Evolutionary conservation across 441 rosid species (phyloP).

Genomic region (Gossypium laxum): DNA sequence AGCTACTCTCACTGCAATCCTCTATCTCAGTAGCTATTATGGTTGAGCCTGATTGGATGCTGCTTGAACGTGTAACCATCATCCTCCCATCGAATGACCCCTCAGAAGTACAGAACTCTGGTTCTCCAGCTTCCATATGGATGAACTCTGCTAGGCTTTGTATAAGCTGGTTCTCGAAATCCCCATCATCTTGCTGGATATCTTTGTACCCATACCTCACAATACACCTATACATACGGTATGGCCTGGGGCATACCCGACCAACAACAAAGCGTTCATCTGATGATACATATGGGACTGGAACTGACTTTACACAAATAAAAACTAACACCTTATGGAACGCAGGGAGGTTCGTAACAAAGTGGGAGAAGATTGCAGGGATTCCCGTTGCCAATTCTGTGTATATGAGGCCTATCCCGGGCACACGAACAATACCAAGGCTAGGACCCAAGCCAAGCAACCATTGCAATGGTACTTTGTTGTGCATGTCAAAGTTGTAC

Average conservation of each 20-base stretch:
- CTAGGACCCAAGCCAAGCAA: constrained; percentile 81
- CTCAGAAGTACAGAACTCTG: constrained; percentile 43
- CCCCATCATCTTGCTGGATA: constrained; percentile 60
- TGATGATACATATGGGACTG: constrained; percentile 67
- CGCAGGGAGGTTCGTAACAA: constrained; percentile 84
- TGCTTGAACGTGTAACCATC: constrained; percentile 73
- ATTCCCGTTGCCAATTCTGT: constrained; percentile 82
- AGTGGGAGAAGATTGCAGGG: constrained; percentile 88
- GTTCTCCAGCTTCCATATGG: constrained; percentile 76
- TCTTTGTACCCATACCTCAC: constrained; percentile 92
- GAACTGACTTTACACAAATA: constrained; percentile 89
- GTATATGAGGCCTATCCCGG: constrained; percentile 83
- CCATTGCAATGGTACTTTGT: constrained; percentile 84
- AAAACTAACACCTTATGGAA: constrained; percentile 81
- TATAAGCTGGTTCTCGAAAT: constrained; percentile 74
- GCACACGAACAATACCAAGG: constrained; percentile 89
- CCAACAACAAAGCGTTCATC: constrained; percentile 89
- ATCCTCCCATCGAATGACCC: constrained; percentile 71
- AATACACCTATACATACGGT: constrained; percentile 88
- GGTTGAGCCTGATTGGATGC: constrained; percentile 38
- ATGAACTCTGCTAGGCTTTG: constrained; percentile 91
- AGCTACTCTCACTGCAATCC: constrained; percentile 26
- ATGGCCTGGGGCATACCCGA: constrained; percentile 80
- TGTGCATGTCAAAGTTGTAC: constrained; percentile 78
- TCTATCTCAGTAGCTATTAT: constrained; percentile 48